These are phyloP conservation scores for Hymenoscyphus infarciens DNA, from an alignment of 2,329 filamentous ascomycete genomes.

Conservation along the genomic window DNA sequence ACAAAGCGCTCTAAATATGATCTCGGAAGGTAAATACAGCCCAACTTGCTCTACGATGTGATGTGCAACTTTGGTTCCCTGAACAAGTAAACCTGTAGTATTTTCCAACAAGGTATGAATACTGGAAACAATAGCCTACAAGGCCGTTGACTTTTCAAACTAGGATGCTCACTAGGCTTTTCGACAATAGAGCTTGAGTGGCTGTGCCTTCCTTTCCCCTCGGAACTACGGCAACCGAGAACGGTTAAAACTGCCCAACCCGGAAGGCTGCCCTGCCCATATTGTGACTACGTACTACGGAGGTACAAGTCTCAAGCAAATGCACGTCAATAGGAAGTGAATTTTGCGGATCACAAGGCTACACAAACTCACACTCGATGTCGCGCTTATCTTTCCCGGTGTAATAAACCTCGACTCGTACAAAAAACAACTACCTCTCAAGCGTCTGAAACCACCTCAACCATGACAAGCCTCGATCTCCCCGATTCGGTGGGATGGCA, in stretches of 20 bases:
- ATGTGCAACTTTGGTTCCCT: no score
- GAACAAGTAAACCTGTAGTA: no score
- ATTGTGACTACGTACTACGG: neutral
- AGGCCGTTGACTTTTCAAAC: no score
- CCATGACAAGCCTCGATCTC: neutral
- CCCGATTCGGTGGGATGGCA: neutral
- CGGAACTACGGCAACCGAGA: neutral
- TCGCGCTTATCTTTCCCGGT: neutral
- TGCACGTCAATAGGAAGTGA: neutral
- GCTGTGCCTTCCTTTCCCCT: neutral
- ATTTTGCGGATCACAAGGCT: neutral
- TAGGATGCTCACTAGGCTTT: no score
- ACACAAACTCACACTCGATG: neutral
- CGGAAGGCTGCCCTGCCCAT: neutral
- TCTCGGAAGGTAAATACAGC: no score
- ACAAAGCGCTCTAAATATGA: no score
- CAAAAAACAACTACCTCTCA: neutral
- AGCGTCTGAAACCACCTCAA: neutral
- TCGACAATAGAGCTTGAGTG: neutral
- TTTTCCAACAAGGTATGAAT: no score
- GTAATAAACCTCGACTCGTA: neutral
- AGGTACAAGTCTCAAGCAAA: neutral
- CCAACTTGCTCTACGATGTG: no score
- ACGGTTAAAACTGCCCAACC: neutral
- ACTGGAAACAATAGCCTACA: neutral